Evolutionary conservation across 2,329 filamentous ascomycete genomes (phyloP).

Genomic region (Coniochaeta pulveracea): DNA sequence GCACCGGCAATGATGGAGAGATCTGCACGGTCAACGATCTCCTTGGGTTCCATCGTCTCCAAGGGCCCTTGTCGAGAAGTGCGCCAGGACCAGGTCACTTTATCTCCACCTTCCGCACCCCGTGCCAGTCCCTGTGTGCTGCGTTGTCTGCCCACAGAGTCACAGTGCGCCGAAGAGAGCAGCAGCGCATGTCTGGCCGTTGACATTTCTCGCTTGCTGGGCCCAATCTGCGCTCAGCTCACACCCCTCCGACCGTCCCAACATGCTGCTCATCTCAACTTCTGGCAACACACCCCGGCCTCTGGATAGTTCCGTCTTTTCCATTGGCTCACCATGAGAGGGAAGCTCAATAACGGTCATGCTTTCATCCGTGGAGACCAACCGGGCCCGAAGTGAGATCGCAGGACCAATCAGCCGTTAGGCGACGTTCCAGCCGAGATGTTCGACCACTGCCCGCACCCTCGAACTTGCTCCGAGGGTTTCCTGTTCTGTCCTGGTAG

Average conservation of each 20-base stretch:
- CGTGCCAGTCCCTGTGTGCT: too few relatives aligned
- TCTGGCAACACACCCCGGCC: conserved; percentile 7
- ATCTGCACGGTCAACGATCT: too few relatives aligned
- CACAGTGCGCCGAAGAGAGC: too few relatives aligned
- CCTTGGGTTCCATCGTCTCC: too few relatives aligned
- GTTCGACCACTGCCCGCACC: conserved; percentile 17
- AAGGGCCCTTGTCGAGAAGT: too few relatives aligned
- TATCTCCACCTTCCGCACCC: too few relatives aligned
- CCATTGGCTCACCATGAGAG: conserved; percentile 26
- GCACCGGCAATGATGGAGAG: too few relatives aligned
- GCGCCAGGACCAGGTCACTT: too few relatives aligned
- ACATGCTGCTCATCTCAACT: conserved; percentile 1
- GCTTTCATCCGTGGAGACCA: conserved; percentile 35
- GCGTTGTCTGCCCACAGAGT: too few relatives aligned
- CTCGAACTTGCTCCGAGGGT: conserved; percentile 10
- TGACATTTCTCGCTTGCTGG: conserved; percentile 12
- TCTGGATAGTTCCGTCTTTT: conserved; percentile 8
- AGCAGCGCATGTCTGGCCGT: too few relatives aligned
- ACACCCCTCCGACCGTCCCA: conserved; percentile 6
- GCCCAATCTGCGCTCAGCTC: conserved; percentile 8
- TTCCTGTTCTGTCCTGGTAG: conserved; percentile 1
- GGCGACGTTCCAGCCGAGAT: conserved; percentile 28
- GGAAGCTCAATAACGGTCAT: conserved; percentile 36
- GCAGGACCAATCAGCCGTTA: conserved; percentile 28
- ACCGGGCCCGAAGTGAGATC: conserved; percentile 31